phyloP scores from a whole-genome alignment of 371 early-diverging fungal genomes.

The Batkoa obscura region DNA sequence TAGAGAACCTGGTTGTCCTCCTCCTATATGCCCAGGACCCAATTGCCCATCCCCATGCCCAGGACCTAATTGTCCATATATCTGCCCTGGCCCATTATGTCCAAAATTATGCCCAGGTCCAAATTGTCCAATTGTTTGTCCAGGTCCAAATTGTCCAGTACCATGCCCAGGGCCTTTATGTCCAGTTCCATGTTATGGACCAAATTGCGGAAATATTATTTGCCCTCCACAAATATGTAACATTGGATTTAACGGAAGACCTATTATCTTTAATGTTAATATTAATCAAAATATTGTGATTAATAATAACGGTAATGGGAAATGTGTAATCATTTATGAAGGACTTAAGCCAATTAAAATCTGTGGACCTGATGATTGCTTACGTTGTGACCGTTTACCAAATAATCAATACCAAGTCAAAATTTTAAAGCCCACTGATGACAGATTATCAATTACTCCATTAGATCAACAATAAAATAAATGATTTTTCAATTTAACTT shows the following conservation, averaged over 20 bases:
- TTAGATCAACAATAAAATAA: no score
- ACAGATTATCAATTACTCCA: no score
- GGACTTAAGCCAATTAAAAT: no score
- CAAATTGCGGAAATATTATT: neutral
- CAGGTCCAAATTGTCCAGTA: constrained; percentile 2
- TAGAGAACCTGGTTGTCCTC: neutral
- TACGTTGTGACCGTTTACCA: no score
- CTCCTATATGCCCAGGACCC: neutral
- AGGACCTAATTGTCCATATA: neutral
- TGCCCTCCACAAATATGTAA: neutral
- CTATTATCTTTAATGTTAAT: neutral
- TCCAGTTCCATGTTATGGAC: neutral
- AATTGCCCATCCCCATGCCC: neutral
- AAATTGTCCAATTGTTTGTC: constrained; percentile 1
- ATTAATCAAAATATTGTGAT: no score
- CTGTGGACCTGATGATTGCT: no score
- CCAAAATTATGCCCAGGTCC: neutral
- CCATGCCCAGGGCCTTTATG: neutral
- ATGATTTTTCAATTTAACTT: no score
- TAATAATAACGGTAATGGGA: no score
- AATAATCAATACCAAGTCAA: no score
- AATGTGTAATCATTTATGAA: no score
- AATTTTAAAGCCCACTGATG: no score
- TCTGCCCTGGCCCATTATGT: neutral
- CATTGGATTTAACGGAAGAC: neutral